A percentile compares a stretch with the other conserved stretches of the same genome.
These are phyloP conservation scores for Aureobasidium sp. DNA, from an alignment of 2,329 filamentous ascomycete species.

Conservation along the genomic window DNA sequence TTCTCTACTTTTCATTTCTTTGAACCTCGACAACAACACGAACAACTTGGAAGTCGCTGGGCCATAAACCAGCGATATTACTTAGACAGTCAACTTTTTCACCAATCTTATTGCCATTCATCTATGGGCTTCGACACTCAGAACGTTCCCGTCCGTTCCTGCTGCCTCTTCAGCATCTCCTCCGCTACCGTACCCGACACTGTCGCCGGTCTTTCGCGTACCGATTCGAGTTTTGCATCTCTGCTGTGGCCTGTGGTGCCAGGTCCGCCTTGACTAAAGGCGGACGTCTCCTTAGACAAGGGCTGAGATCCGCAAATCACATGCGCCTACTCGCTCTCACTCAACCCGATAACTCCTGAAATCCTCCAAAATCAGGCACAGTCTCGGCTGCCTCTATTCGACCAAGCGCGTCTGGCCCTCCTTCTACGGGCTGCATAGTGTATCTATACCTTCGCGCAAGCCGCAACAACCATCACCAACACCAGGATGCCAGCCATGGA, in stretches of 20 bases:
- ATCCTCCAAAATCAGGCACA: not conserved
- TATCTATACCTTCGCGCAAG: not conserved
- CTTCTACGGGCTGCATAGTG: not conserved
- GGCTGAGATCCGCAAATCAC: not conserved
- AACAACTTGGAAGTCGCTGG: not conserved
- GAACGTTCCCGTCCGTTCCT: not conserved
- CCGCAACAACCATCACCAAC: not conserved
- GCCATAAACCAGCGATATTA: slow-evolving; percentile 1
- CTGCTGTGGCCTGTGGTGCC: slow-evolving; percentile 39
- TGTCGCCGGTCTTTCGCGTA: slow-evolving; percentile 15
- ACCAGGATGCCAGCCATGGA: slow-evolving; percentile 30
- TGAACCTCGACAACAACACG: not conserved
- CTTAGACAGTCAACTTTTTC: not conserved
- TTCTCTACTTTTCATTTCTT: not conserved
- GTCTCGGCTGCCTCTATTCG: not conserved
- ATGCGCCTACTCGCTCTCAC: not conserved
- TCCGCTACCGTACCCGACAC: slow-evolving; percentile 4
- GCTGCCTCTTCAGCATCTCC: slow-evolving; percentile 2
- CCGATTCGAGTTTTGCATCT: slow-evolving; percentile 41
- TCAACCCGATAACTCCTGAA: not conserved
- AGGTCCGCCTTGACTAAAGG: slow-evolving; percentile 45
- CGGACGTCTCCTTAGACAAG: slow-evolving; percentile 35
- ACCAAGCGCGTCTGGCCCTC: not conserved
- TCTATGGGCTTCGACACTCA: slow-evolving; percentile 14
- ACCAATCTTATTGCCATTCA: not conserved